Conservation (phyloP, 768 basidiomycete genomes). For the Peribolospora kevripleyi region DNA sequence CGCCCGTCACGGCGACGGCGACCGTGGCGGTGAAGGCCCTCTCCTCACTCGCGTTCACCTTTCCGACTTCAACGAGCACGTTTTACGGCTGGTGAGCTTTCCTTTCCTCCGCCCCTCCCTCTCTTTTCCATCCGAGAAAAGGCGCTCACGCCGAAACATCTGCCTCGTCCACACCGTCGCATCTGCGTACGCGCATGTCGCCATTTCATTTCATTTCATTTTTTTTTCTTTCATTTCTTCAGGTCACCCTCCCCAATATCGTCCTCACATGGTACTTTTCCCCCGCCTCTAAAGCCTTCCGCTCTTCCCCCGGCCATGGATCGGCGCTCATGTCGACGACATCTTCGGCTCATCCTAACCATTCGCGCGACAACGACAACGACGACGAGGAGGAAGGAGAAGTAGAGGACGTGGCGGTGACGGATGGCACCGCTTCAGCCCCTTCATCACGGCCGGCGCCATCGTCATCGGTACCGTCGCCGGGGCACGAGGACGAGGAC, state of each 20-base stretch:
- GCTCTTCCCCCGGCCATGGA: background rate
- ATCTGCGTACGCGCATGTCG: no score
- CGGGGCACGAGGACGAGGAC: no score
- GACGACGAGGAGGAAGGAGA: no score
- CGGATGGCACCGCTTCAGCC: no score
- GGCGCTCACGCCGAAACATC: background rate
- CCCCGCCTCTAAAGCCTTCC: background rate
- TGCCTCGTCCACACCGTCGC: no score
- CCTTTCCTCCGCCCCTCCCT: background rate
- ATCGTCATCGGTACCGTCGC: no score
- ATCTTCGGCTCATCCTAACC: no score
- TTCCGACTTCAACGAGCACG: slow-evolving; percentile 21
- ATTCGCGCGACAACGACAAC: no score
- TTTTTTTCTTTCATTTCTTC: slow-evolving; percentile 17
- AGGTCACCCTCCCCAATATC: slow-evolving; percentile 45
- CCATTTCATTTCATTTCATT: slow-evolving; percentile 19
- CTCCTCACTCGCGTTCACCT: background rate
- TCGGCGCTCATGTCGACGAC: no score
- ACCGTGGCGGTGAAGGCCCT: background rate
- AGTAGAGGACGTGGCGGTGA: no score
- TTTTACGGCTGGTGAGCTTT: slow-evolving; percentile 37
- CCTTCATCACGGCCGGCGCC: no score
- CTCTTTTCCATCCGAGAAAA: background rate
- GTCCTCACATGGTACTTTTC: slow-evolving; percentile 50
- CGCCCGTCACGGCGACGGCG: slow-evolving; percentile 47